Evolutionary conservation across 352 stramenopile species (phyloP).

Genomic region (Phytophthora europaea): DNA sequence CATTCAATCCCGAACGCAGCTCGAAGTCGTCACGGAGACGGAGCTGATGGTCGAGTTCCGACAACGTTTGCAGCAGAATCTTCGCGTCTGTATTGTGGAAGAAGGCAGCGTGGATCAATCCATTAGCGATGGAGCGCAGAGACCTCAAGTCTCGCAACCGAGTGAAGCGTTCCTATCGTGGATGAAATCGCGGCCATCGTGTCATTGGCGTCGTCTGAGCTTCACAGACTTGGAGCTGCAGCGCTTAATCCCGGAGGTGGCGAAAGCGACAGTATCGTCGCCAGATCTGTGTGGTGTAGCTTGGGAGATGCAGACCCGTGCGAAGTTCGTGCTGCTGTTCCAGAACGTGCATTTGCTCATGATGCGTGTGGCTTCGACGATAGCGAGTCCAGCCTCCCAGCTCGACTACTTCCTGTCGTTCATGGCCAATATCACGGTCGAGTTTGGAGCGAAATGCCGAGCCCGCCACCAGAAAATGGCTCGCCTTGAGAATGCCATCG

Average conservation of each 20-base stretch:
- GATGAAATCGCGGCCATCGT: conserved; percentile 35
- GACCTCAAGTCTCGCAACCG: background rate
- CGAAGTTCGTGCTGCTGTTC: conserved; percentile 18
- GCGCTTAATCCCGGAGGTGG: conserved; percentile 19
- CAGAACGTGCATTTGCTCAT: conserved; percentile 22
- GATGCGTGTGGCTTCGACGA: background rate
- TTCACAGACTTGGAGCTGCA: conserved; percentile 20
- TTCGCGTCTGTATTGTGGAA: conserved; percentile 58
- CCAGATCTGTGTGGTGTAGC: conserved; percentile 11
- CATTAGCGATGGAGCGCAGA: background rate
- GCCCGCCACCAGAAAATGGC: conserved; percentile 9
- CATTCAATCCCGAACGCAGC: conserved; percentile 41
- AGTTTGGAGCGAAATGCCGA: conserved; percentile 4
- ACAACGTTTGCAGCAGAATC: conserved; percentile 42
- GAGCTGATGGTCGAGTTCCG: conserved; percentile 46
- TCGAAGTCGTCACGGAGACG: conserved; percentile 47
- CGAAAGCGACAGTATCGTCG: conserved; percentile 14
- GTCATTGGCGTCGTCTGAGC: conserved; percentile 33
- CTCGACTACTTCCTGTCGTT: conserved; percentile 42
- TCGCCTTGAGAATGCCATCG: conserved; percentile 13
- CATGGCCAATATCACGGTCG: conserved; percentile 22
- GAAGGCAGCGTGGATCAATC: background rate
- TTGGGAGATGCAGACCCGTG: conserved; percentile 7
- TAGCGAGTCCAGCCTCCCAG: conserved; percentile 15
- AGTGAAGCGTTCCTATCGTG: conserved; percentile 6